Evolutionary conservation across 2,329 filamentous ascomycete genomes (phyloP).

Genomic region (Gremmenia infestans): DNA sequence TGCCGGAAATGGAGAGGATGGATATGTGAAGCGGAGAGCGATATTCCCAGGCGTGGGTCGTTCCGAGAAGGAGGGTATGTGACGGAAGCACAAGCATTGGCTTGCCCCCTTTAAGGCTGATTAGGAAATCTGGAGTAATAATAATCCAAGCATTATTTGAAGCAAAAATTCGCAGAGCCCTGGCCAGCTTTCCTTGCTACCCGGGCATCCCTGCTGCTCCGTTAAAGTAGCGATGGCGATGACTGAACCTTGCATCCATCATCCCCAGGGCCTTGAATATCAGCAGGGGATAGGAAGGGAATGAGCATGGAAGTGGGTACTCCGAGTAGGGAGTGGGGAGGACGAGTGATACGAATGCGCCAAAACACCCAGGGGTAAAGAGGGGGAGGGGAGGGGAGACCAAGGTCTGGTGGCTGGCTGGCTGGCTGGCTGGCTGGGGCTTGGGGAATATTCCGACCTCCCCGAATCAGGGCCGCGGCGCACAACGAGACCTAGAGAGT

Average conservation of each 20-base stretch:
- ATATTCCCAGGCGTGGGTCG: conserved; percentile 20
- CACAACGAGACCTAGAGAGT: background rate
- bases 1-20: conserved; percentile 18
- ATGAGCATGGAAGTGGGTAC: background rate
- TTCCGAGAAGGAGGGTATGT: conserved; percentile 26
- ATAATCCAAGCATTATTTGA: conserved; percentile 22
- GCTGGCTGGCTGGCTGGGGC: background rate
- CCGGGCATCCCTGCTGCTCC: conserved; percentile 21
- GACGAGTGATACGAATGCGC: background rate
- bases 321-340: no score
- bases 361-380: background rate
- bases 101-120: conserved; percentile 32
- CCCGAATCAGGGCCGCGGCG: conserved; percentile 6
- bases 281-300: conserved; percentile 6
- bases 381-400: background rate
- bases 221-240: conserved; percentile 19
- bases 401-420: background rate
- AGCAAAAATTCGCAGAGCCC: conserved; percentile 22
- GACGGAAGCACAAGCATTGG: conserved; percentile 27
- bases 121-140: conserved; percentile 32
- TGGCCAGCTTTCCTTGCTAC: conserved; percentile 22
- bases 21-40: conserved; percentile 15
- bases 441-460: conserved; percentile 5
- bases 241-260: conserved; percentile 15
- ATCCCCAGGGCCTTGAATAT: conserved; percentile 8